Evolutionary conservation across 805 yeast species (phyloP), one percentile per base, ranked within the genome.

Genomic region (Pichia paraexigua): DNA sequence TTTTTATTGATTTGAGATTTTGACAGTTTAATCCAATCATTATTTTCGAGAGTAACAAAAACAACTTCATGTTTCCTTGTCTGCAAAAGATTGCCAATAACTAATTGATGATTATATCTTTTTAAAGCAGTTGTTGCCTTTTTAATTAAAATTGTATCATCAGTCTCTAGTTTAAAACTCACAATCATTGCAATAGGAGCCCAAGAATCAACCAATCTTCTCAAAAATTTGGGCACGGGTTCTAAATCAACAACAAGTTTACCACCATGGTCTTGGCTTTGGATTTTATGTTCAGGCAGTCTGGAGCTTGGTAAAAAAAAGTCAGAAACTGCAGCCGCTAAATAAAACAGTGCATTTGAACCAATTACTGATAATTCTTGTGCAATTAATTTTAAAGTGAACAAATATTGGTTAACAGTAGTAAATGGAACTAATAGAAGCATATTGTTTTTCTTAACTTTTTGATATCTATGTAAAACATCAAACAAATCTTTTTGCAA

Each of bases 291-390:
- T 60, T 89, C 90, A 2, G 97, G 95, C 60, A 90, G 73, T 57
- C 87, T 76, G 1, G 91, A 82, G 43, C 78, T 79, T 1, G 99
- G 99, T 42, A 94, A 75, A 70, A 91, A 94, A 68, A 94, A 94
- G 65, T 94, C 99, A 9, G 96, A 87, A 0, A 94, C 99, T 0
- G 99, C 99, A 10, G 99, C 98, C 0, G 99, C 99, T 49, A 94
- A 73, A 64, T 85, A 94, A 64, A 92, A 88, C 41, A 94, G 65
- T 0, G 90, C 87, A 50, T 71, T 71, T 5, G 75, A 66, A 3
- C 82, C 85, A 41, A 78, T 65, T 4, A 70, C 68, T 49, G 82
- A 77, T 61, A 92, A 66, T 43, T 75, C 72, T 55, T 76, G 75
- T 1, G 94, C 83, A 11, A 87, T 72, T 39, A 80, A 69, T 56